Evolutionary conservation across 306 rosid species (phyloP), one percentile per base, ranked within the genome.

Genomic region (Sophora flavescens): DNA sequence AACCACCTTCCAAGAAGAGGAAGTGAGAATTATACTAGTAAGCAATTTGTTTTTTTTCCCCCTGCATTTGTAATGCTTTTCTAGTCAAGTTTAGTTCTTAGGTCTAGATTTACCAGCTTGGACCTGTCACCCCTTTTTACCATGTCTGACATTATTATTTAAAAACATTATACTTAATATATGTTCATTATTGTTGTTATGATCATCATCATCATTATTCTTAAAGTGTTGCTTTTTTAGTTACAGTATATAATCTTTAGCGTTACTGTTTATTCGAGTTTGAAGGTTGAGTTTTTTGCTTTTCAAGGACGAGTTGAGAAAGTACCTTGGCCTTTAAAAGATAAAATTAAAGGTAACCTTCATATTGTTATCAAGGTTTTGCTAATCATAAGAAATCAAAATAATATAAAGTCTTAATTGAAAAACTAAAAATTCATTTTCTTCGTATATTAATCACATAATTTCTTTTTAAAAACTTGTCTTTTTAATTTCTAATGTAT

Each of bases 1-100:
- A 89, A 76, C 97, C 97, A 72, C 96, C 97, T 15, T 59, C 88
- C 1, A 93, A 93, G 79, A 93, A 84, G 90, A 87, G 87, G 87
- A 93, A 93, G 90, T 93, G 90, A 89, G 80, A 72, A 68, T 56
- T 60, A 51, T n/a, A 50, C 16, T 48, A 74, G 74, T 17, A 2
- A 70, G 65, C 35, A 48, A 35, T 22, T 39, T 66, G 14, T 52
- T 57, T 45, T 71, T 30, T n/a, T 69, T n/a, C n/a, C n/a, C n/a
- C 17, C 32, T 54, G 38, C 63, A 9, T 38, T 74, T 53, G 63
- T 32, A 57, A 30, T 47, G 62, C 48, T 72, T 63, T 54, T 80
- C 30, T 76, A 41, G 74, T 70, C 47, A 77, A 73, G 82, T 63
- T 51, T 80, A 73, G 82, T 63, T 51, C 35, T 76, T 44, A 59